Percentiles rank a stretch among this genome's conserved stretches.
phyloP scores from a whole-genome alignment of 2,329 filamentous ascomycete species.

The Chrysosporium queenslandicum region DNA sequence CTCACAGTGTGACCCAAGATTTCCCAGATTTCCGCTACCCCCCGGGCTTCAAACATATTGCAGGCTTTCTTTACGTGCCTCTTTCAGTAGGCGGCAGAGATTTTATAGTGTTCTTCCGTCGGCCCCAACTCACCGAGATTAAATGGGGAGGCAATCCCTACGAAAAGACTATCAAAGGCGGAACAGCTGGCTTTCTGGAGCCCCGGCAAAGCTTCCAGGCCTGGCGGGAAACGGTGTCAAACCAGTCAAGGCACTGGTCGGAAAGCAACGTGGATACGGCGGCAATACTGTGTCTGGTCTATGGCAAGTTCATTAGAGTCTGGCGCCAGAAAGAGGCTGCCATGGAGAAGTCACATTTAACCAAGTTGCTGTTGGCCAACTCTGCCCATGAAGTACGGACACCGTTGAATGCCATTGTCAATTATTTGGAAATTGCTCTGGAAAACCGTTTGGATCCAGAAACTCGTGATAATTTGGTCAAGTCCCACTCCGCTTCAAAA shows the following conservation, averaged over 20 bases:
- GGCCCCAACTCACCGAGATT: slow-evolving; percentile 1
- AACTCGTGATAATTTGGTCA: slow-evolving; percentile 2
- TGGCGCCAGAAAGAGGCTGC: slow-evolving; percentile 8
- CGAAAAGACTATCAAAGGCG: slow-evolving; percentile 1
- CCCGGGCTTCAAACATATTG: slow-evolving; percentile 3
- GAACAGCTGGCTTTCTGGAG: neutral
- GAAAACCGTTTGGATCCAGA: neutral
- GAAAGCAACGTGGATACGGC: slow-evolving; percentile 2
- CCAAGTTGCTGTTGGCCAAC: slow-evolving; percentile 6
- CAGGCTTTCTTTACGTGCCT: slow-evolving; percentile 4
- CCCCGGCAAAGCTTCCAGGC: slow-evolving; percentile 6
- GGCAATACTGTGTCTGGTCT: slow-evolving; percentile 1
- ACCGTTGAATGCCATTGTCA: slow-evolving; percentile 8
- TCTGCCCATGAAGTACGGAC: slow-evolving; percentile 8
- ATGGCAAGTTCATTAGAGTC: slow-evolving; percentile 7
- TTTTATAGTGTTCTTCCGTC: slow-evolving; percentile 8
- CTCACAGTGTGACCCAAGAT: neutral
- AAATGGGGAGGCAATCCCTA: slow-evolving; percentile 9
- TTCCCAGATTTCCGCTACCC: slow-evolving; percentile 5
- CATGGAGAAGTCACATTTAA: slow-evolving; percentile 4
- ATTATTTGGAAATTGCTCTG: slow-evolving; percentile 8
- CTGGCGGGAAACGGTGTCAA: slow-evolving; percentile 1
- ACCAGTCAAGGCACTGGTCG: slow-evolving; percentile 6
- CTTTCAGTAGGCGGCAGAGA: neutral
- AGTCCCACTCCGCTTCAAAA: slow-evolving; percentile 8